Conservation (phyloP, 331 rosid species). For the Prunus yedoensis region DNA sequence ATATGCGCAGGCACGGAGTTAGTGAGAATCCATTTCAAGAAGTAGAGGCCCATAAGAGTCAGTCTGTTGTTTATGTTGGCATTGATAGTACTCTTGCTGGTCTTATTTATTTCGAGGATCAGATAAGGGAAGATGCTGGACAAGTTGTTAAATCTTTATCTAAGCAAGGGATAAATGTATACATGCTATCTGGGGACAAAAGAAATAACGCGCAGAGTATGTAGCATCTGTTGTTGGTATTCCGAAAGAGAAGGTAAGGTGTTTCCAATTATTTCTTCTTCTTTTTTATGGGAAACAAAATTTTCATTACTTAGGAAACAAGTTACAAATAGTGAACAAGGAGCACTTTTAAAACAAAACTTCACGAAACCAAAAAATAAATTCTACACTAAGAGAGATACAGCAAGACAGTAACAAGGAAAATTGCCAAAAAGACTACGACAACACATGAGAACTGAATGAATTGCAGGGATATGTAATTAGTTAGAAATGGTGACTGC, state of each 20-base stretch:
- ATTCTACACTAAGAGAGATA: too few species aligned
- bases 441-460: not conserved
- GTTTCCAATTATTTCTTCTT: not conserved
- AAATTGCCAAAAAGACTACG: too few species aligned
- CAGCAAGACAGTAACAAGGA: too few species aligned
- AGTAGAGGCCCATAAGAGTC: conserved; percentile 50
- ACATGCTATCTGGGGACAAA: conserved; percentile 97
- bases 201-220: conserved; percentile 73
- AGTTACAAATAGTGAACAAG: too few species aligned
- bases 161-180: conserved; percentile 65
- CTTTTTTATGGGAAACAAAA: not conserved
- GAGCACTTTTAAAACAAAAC: not conserved
- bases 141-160: conserved; percentile 60
- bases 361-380: too few species aligned
- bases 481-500: not conserved
- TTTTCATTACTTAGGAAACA: too few species aligned
- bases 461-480: not conserved
- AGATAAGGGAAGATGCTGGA: conserved; percentile 85
- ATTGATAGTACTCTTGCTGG: conserved; percentile 72
- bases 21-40: conserved; percentile 41
- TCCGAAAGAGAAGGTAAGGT: conserved; percentile 68
- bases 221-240: conserved; percentile 93
- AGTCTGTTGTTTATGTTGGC: conserved; percentile 85
- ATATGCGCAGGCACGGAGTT: conserved; percentile 72
- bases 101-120: conserved; percentile 80